A percentile compares a stretch with the other conserved stretches of the same genome.
phyloP scores from a whole-genome alignment of 257 asterid species.

The Voacanga thouarsii region DNA sequence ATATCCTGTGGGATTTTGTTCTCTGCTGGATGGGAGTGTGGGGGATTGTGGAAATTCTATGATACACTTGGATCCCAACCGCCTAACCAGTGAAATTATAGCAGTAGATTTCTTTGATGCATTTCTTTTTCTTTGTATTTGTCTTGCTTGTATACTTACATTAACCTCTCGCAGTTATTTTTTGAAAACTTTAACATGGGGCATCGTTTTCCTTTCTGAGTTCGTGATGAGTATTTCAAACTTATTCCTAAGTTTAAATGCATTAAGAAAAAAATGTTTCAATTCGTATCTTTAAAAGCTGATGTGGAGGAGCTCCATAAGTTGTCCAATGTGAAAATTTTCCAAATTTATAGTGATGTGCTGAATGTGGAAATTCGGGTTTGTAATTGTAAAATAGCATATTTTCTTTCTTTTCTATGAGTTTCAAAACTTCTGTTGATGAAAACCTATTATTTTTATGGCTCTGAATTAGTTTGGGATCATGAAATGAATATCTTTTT shows the following conservation, averaged over 20 bases:
- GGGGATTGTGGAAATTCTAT: neutral
- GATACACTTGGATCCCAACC: neutral
- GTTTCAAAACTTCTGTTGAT: too few species aligned
- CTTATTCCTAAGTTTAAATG: neutral
- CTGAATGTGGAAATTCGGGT: neutral
- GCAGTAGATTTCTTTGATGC: neutral
- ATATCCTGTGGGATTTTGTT: neutral
- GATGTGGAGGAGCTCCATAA: neutral
- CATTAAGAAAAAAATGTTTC: neutral
- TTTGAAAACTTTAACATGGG: neutral
- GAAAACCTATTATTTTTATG: neutral
- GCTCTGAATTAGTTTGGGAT: neutral
- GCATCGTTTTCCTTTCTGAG: neutral
- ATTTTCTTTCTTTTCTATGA: neutral
- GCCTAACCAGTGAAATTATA: neutral
- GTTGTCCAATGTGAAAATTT: neutral
- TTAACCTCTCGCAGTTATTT: neutral
- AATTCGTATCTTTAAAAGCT: neutral
- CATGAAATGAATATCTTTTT: neutral
- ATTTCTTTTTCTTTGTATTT: neutral
- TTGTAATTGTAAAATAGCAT: neutral
- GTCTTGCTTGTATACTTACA: neutral
- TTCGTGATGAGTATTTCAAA: neutral
- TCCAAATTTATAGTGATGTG: neutral
- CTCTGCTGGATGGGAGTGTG: neutral